phyloP scores from a whole-genome alignment of 1,139 yeast species.

The Zygosaccharomyces sapae region DNA sequence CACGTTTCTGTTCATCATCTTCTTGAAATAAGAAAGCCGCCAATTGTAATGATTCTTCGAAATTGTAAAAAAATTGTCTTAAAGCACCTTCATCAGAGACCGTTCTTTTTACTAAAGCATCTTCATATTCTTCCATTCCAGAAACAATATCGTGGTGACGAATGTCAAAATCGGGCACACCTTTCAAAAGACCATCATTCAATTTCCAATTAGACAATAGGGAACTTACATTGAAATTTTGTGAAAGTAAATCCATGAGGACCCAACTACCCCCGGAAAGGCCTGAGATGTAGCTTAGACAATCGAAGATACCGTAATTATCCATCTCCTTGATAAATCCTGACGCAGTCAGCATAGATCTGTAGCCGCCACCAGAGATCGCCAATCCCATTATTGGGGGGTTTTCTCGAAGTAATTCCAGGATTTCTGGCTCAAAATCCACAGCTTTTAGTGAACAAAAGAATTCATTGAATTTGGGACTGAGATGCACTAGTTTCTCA shows the following conservation, averaged over 20 bases:
- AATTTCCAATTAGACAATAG: slow-evolving; percentile 45
- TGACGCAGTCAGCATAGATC: slow-evolving; percentile 64
- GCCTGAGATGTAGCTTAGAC: slow-evolving; percentile 54
- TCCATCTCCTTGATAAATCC: slow-evolving; percentile 58
- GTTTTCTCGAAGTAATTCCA: slow-evolving; percentile 28
- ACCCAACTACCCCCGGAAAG: slow-evolving; percentile 73
- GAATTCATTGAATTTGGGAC: slow-evolving; percentile 36
- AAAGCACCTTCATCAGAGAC: not conserved
- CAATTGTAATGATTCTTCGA: slow-evolving; percentile 6
- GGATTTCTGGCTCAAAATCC: slow-evolving; percentile 37
- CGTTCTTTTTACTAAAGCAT: slow-evolving; percentile 12
- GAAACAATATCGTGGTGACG: slow-evolving; percentile 32
- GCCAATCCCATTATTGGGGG: slow-evolving; percentile 51
- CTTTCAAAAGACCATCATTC: slow-evolving; percentile 49
- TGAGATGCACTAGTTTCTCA: slow-evolving; percentile 38
- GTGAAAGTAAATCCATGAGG: slow-evolving; percentile 47
- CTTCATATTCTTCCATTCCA: slow-evolving; percentile 11
- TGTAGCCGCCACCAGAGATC: slow-evolving; percentile 70
- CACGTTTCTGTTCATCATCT: slow-evolving; percentile 14
- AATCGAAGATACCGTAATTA: slow-evolving; percentile 49
- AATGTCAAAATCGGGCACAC: slow-evolving; percentile 45
- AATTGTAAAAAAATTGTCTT: not conserved
- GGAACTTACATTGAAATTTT: slow-evolving; percentile 41
- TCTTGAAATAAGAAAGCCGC: slow-evolving; percentile 3
- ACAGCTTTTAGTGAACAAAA: slow-evolving; percentile 41